Conservation (phyloP, 225 moss, liverwort and hornwort genomes). For the Neckera pumila region DNA sequence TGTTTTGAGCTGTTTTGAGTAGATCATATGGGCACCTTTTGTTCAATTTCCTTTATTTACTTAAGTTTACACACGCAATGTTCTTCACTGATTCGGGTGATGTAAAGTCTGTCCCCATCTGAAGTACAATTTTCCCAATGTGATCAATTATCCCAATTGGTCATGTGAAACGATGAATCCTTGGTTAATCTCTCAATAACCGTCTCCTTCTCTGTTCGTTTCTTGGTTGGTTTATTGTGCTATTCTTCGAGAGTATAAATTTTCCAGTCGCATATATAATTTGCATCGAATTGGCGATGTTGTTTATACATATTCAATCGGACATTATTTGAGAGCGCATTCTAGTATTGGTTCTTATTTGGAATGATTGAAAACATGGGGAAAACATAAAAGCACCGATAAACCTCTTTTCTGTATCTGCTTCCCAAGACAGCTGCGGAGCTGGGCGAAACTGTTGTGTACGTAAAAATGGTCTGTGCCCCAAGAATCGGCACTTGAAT, state of each 20-base stretch:
- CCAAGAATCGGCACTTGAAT: neutral
- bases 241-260: neutral
- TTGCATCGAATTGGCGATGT: neutral
- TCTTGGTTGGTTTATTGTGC: neutral
- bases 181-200: too few species aligned
- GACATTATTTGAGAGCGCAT: neutral
- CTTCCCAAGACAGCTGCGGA: neutral
- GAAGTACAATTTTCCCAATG: neutral
- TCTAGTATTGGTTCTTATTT: neutral
- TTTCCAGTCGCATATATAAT: neutral
- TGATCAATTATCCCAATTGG: neutral
- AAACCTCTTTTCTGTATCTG: neutral
- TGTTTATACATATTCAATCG: neutral
- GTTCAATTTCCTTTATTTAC: neutral
- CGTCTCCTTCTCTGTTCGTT: neutral
- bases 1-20: neutral
- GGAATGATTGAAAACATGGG: neutral
- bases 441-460: neutral
- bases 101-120: neutral
- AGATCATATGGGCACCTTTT: neutral
- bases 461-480: too few species aligned
- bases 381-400: neutral
- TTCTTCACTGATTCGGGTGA: neutral
- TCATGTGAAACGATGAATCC: too few species aligned
- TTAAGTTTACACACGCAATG: neutral